Evolutionary conservation across 73 alveolate genomes (phyloP), one percentile per base, ranked within the genome.

Genomic region (Urostyla sp.): DNA sequence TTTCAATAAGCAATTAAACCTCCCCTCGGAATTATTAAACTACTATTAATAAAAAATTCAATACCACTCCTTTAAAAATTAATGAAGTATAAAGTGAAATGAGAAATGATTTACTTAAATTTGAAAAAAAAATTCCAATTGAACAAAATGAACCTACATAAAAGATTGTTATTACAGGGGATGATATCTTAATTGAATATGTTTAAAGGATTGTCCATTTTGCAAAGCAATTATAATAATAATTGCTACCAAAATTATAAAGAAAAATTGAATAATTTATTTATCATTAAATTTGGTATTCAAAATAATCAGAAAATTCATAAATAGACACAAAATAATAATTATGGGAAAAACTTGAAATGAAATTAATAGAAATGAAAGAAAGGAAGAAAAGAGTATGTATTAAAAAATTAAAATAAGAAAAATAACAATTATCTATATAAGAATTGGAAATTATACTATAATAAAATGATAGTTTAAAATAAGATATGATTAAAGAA

Each of bases 81-180:
- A 37, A 38, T 45, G 79, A 58, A 63, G 58, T 4, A 63, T 43
- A 38, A 37, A 4, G 3, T 15, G 21, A 34, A 10, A 20, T 58
- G 18, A n/a, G 5, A 8, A 7, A n/a, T 8, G 53, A 31, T 4
- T 26, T 43, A 36, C 18, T 40, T n/a, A 50, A 50, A 50, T 8
- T 4, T 27, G 37, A 4, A 6, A 40, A 34, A 30, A 36, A 40
- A 31, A 63, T 8, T 38, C 36, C 37, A 30, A 63, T 3, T 2
- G 77, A 38, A 16, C 72, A 60, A 24, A 16, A 63, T 16, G 20
- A 27, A 20, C 10, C n/a, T 26, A 8, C 35, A 51, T 43, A 87
- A 28, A 87, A 76, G 83, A 81, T 85, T 2, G 48, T 56, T 21
- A 78, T 85, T 11, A 85, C 88, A 10, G 93, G 93, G 15, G 93